phyloP scores from a whole-genome alignment of 768 basidiomycete genomes.

The Suillus occidentalis region DNA sequence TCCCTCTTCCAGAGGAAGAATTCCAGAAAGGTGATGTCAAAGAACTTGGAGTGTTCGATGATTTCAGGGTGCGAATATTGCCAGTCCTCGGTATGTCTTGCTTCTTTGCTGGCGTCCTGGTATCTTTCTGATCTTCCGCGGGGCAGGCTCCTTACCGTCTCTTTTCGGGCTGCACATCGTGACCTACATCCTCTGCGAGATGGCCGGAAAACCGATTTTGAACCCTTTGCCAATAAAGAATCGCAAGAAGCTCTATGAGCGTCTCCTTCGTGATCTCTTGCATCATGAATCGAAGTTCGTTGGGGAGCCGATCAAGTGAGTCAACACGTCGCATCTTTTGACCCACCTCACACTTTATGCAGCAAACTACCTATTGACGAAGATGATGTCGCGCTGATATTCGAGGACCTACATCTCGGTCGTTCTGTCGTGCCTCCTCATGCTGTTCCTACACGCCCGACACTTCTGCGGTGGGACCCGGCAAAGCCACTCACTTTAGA shows the following conservation, averaged over 20 bases:
- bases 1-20: conserved; percentile 91
- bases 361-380: conserved; percentile 80
- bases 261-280: conserved; percentile 74
- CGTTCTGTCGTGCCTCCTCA: conserved; percentile 80
- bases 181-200: conserved; percentile 82
- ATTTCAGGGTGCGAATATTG: conserved; percentile 90
- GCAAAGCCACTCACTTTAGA: conserved; percentile 60
- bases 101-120: neutral
- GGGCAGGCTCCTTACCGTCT: conserved; percentile 66
- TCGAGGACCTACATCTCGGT: conserved; percentile 84
- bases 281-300: conserved; percentile 71
- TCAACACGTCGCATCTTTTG: conserved; percentile 12
- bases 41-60: conserved; percentile 87
- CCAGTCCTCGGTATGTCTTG: conserved; percentile 75
- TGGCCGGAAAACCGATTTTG: conserved; percentile 79
- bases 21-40: conserved; percentile 86
- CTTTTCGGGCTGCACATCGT: conserved; percentile 91
- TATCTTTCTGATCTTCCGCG: conserved; percentile 4
- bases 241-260: conserved; percentile 79
- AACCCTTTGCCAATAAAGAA: conserved; percentile 88
- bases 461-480: conserved; percentile 81
- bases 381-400: conserved; percentile 79
- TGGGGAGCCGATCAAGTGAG: conserved; percentile 59
- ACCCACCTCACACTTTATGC: conserved; percentile 4
- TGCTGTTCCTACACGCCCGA: conserved; percentile 68